Conservation (phyloP, 345 rosid species). For the Populus ilicifolia region DNA sequence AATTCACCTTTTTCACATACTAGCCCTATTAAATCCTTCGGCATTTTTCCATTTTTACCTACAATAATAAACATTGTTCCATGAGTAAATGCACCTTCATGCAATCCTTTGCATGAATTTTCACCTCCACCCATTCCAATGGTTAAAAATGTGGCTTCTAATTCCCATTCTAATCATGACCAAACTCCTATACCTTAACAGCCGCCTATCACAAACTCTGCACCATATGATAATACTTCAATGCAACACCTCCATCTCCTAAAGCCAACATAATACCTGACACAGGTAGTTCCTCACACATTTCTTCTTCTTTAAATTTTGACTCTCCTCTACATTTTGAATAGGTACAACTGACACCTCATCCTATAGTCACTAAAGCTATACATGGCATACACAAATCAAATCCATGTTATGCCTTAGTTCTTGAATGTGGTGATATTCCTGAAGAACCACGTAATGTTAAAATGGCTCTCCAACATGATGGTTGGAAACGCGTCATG, state of each 20-base stretch:
- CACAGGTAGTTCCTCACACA: background rate
- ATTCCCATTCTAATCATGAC: too few relatives aligned
- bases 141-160: too few relatives aligned
- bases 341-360: rapidly evolving
- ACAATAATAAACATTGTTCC: rapidly evolving
- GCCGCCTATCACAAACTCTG: rapidly evolving
- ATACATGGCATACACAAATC: background rate
- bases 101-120: too few relatives aligned
- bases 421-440: too few relatives aligned
- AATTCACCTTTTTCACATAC: background rate
- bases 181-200: too few relatives aligned
- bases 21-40: too few relatives aligned
- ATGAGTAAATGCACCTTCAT: rapidly evolving
- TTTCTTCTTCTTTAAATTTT: rapidly evolving
- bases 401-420: background rate
- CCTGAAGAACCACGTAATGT: too few relatives aligned
- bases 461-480: background rate
- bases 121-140: too few relatives aligned
- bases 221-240: too few relatives aligned
- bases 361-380: background rate
- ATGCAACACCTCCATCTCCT: too few relatives aligned
- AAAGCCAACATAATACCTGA: rapidly evolving
- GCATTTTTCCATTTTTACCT: too few relatives aligned
- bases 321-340: too few relatives aligned
- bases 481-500: background rate